Evolutionary conservation across 306 rosid species (phyloP).

Genomic region (Malus sieversii): DNA sequence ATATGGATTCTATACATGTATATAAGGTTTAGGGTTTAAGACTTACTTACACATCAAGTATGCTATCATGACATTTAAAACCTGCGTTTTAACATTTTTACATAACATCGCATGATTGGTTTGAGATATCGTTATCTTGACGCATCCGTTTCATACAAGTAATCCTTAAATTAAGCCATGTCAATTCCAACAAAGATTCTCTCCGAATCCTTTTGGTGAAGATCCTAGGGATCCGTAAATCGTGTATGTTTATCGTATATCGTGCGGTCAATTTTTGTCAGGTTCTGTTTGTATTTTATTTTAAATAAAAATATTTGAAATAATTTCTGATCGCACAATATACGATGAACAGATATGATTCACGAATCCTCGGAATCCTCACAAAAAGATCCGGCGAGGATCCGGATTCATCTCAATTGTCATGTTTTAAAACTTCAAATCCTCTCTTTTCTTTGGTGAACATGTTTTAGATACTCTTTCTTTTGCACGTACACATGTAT

Average conservation of each 20-base stretch:
- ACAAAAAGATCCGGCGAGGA: too few species aligned
- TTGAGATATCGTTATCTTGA: neutral
- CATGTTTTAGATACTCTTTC: neutral
- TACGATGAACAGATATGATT: too few species aligned
- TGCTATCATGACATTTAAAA: neutral
- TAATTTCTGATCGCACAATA: too few species aligned
- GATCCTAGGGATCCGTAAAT: too few species aligned
- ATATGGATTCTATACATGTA: too few species aligned
- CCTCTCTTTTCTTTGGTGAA: neutral
- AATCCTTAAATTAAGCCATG: neutral
- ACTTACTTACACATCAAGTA: neutral
- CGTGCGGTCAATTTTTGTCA: too few species aligned
- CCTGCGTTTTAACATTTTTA: neutral
- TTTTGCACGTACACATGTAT: neutral
- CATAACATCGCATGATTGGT: neutral
- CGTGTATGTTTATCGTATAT: too few species aligned
- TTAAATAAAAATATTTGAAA: too few species aligned
- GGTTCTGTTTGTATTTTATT: too few species aligned
- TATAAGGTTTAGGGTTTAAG: neutral
- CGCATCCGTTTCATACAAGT: too few species aligned
- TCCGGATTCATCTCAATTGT: neutral
- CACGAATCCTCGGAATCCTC: too few species aligned
- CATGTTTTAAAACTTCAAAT: neutral
- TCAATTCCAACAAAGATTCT: neutral
- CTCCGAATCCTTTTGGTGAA: too few species aligned